These are phyloP conservation scores for Nymphaea colorata DNA, from an alignment of 164 flowering plant species.

Conservation along the genomic window DNA sequence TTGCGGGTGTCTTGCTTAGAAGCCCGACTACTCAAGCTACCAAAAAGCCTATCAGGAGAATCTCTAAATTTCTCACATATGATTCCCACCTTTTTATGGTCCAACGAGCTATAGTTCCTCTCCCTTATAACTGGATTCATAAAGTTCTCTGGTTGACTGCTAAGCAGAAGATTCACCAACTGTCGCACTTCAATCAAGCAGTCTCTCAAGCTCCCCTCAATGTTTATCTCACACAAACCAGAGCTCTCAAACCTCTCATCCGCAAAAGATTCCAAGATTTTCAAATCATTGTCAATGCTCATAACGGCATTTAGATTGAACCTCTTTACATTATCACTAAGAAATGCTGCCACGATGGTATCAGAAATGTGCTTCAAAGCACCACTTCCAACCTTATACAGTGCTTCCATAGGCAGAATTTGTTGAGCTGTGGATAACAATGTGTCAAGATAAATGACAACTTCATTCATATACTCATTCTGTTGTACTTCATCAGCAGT, in stretches of 20 bases:
- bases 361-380: constrained; percentile 71
- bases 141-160: constrained; percentile 85
- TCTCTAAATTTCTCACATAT: constrained; percentile 83
- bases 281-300: constrained; percentile 50
- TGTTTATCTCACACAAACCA: constrained; percentile 53
- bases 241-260: constrained; percentile 59
- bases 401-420: constrained; percentile 69
- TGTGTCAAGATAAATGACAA: constrained; percentile 58
- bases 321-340: constrained; percentile 73
- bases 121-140: constrained; percentile 83
- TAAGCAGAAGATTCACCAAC: constrained; percentile 69
- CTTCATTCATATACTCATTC: constrained; percentile 59
- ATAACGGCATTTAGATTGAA: constrained; percentile 63
- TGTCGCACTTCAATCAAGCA: constrained; percentile 68
- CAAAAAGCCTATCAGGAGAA: constrained; percentile 74
- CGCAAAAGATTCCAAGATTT: constrained; percentile 58
- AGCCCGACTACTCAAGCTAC: constrained; percentile 64
- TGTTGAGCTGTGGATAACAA: constrained; percentile 77
- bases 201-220: constrained; percentile 46
- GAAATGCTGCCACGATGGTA: constrained; percentile 53
- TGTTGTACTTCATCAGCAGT: constrained; percentile 48
- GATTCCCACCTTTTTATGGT: constrained; percentile 61
- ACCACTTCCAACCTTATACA: constrained; percentile 68
- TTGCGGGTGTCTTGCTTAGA: constrained; percentile 64
- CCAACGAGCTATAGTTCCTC: constrained; percentile 62